Base-by-base conservation (phyloP, 257 asterid genomes). In the Penstemon newberryi region DNA sequence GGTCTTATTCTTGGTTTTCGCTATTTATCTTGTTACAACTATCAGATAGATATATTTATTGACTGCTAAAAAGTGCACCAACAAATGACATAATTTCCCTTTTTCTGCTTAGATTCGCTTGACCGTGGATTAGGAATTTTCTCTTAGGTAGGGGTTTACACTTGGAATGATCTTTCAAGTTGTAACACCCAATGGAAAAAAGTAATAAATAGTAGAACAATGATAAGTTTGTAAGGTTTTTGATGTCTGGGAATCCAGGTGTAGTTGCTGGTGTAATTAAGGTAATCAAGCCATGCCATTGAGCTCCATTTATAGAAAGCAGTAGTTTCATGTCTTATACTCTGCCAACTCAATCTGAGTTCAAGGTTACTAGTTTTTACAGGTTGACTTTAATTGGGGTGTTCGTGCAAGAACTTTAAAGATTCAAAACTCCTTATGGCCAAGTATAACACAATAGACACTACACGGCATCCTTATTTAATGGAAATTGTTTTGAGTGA, bases 21-120 rank as follows among this genome's bases (percentile, higher is more conserved):
- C 1, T 36, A 19, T 11, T 12, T 4, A 8, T 39, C 43, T 19
- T 10, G 7, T 10, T 61, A 3, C 25, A 38, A 8, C 50, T 9
- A 25, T 19, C 4, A 8, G 54, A 36, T 8, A 59, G 13, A 57
- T 18, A 25, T 38, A 46, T 58, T 39, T 5, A 37, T 39, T 53
- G 63, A 52, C 70, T 8, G 59, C 71, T 71, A 55, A 0, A 59
- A 47, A 5, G 11, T 33, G 44, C 45, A 43, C 57, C 66, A 68
- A 33, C 10, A 57, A 43, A 40, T 13, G 51, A 67, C 37, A 12
- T 7, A 4, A 49, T n/a, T 62, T 8, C 25, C 15, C 4, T 3
- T n/a, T 65, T 39, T 50, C 12, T 18, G 66, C 45, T 42, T 15
- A 15, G 18, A 15, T 15, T 63, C 37, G 64, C 11, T 43, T 63